Evolutionary conservation across 1,284 basidiomycete species (phyloP).

Genomic region (Takashimella tepidaria): DNA sequence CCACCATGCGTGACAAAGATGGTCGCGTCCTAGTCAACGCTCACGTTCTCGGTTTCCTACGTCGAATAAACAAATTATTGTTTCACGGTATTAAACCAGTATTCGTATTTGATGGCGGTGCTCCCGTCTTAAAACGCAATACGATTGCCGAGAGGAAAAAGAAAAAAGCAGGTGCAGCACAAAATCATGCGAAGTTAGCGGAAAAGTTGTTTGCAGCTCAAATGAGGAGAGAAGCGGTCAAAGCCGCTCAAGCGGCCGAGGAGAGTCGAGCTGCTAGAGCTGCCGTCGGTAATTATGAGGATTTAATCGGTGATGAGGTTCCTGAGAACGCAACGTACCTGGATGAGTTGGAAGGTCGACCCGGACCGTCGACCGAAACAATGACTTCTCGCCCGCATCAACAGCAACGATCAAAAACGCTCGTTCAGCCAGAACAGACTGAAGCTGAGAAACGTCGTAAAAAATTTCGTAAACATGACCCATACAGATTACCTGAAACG

Average conservation of each 20-base stretch:
- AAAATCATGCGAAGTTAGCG: constrained; percentile 75
- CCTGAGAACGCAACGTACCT: constrained; percentile 73
- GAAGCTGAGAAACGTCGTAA: constrained; percentile 29
- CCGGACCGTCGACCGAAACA: constrained; percentile 11
- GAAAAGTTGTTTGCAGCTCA: constrained; percentile 91
- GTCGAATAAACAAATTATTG: constrained; percentile 87
- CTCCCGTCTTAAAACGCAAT: constrained; percentile 75
- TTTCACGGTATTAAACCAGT: constrained; percentile 97
- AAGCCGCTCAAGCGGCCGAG: constrained; percentile 55
- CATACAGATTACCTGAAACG: constrained; percentile 69
- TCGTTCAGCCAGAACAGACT: not conserved
- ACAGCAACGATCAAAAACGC: not conserved
- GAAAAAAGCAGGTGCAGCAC: constrained; percentile 80
- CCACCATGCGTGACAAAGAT: constrained; percentile 97
- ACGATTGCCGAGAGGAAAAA: constrained; percentile 81
- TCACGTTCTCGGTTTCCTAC: constrained; percentile 89
- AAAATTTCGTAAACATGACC: constrained; percentile 57
- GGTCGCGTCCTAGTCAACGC: constrained; percentile 87
- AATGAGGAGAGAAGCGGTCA: constrained; percentile 82
- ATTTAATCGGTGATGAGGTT: constrained; percentile 48
- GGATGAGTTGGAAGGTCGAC: constrained; percentile 65
- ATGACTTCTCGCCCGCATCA: constrained; percentile 2
- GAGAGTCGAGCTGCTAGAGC: constrained; percentile 32
- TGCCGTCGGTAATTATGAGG: constrained; percentile 21
- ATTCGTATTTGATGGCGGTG: constrained; percentile 95